Base-by-base conservation (phyloP, 768 basidiomycete species). In the Lactarius indigo region DNA sequence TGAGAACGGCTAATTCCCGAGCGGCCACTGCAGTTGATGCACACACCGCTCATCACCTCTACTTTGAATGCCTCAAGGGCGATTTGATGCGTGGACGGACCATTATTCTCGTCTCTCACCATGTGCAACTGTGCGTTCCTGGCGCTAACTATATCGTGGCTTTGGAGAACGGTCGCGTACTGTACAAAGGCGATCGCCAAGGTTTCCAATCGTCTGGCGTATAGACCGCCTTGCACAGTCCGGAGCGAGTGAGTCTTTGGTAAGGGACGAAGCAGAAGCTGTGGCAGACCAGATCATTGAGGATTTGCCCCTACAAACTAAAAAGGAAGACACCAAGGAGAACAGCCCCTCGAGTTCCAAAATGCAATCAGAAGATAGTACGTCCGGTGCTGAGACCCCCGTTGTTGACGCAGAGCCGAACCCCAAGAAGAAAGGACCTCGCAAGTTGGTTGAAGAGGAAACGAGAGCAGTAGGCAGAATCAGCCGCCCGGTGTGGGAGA, bases 41-140 rank as follows among this genome's bases (percentile, higher is more conserved):
- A 1, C 87, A 89, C 70, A 94, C 92, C 0, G 90, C 94, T 0
- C 86, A 89, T 69, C 90, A 92, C 77, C 84, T 98, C 55, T 89
- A 89, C 72, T 80, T 86, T 23, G 81, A 92, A 61, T 95, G 93
- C 71, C 79, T 98, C 26, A 81, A 83, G 69, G 94, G 96, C 9
- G 87, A 90, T 57, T 78, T 97, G 50, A 81, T 94, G 74, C 76
- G 79, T n/a, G 87, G 85, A 20, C 83, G 95, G 57, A 97, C 96
- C 1, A 79, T 96, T 58, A 81, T 98, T 55, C 82, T 98, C 28
- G 94, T 97, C 59, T 97, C 96, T 3, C 96, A 99, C 73, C 94
- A 96, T 73, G 91, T 97, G 39, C 91, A 94, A 73, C 82, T 98
- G 5, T 94, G 92, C 72, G 83, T 87, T 2, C 86, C 91, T 1